Evolutionary conservation across 1,284 basidiomycete species (phyloP).

Genomic region (Papiliotrema fonsecae): DNA sequence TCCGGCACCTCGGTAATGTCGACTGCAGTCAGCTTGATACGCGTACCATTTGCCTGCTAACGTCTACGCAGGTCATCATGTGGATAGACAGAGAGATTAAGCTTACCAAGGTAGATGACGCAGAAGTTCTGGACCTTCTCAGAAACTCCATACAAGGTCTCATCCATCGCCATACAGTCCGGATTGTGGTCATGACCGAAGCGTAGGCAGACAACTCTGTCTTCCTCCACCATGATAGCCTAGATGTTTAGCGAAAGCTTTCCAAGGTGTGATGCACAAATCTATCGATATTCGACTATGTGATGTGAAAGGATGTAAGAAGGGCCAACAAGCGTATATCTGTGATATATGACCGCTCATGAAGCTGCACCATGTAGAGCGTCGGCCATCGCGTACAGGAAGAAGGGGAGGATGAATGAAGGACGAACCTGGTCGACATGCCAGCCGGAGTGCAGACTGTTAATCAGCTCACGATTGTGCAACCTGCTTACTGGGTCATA

Average conservation of each 20-base stretch:
- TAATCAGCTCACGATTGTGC: not conserved
- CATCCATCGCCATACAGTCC: conserved; percentile 99
- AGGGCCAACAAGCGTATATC: not conserved
- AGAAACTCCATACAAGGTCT: conserved; percentile 84
- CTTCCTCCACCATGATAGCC: conserved; percentile 96
- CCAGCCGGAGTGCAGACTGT: conserved; percentile 81
- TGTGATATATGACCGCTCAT: too few species aligned
- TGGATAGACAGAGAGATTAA: not conserved
- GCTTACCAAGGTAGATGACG: conserved; percentile 72
- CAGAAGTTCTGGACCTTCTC: conserved; percentile 99
- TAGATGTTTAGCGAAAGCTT: conserved; percentile 41
- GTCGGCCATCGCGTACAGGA: too few species aligned
- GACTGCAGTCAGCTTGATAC: conserved; percentile 43
- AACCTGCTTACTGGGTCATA: conserved; percentile 47
- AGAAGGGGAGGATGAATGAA: not conserved
- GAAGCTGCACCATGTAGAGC: too few species aligned
- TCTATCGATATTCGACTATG: too few species aligned
- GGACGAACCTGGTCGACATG: conserved; percentile 70
- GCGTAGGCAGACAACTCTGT: conserved; percentile 87
- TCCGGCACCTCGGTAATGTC: conserved; percentile 98
- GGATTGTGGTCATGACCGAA: conserved; percentile 95
- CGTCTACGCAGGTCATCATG: not conserved
- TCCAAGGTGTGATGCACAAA: too few species aligned
- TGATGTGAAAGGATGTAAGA: too few species aligned
- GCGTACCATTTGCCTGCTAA: not conserved